phyloP scores from a whole-genome alignment of 371 early-diverging fungal species.

The Saksenaea oblongispora region DNA sequence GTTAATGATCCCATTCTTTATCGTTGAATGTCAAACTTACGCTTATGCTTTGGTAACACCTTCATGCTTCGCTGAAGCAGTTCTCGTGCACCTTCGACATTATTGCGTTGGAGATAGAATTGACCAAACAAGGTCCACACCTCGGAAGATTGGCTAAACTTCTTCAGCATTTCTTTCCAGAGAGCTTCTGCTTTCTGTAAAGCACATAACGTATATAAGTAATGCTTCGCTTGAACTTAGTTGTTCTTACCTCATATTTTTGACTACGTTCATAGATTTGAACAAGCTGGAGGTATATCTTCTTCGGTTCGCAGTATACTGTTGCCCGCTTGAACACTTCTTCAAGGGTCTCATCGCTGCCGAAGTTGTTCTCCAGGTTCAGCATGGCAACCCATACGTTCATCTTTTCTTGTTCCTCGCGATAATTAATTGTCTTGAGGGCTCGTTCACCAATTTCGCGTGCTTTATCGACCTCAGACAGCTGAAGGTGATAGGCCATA shows the following conservation, averaged over 20 bases:
- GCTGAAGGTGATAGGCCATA: conserved; percentile 93
- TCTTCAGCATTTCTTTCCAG: conserved; percentile 76
- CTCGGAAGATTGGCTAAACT: conserved; percentile 86
- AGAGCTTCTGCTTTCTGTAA: conserved; percentile 68
- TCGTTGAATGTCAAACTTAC: conserved; percentile 31
- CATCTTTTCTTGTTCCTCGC: conserved; percentile 93
- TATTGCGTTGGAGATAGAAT: conserved; percentile 72
- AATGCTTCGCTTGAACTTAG: neutral
- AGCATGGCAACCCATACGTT: conserved; percentile 95
- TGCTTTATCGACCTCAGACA: conserved; percentile 89
- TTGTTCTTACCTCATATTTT: conserved; percentile 61
- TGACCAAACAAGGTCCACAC: conserved; percentile 87
- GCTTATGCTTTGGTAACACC: conserved; percentile 89
- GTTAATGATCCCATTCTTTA: neutral
- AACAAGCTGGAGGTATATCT: conserved; percentile 83
- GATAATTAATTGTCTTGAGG: conserved; percentile 86
- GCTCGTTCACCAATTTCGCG: conserved; percentile 93
- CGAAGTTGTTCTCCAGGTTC: conserved; percentile 94
- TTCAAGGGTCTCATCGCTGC: conserved; percentile 75
- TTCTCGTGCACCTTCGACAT: conserved; percentile 77
- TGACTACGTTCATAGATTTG: conserved; percentile 86
- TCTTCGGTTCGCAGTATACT: conserved; percentile 83
- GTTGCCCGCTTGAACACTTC: conserved; percentile 84
- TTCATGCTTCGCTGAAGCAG: conserved; percentile 78
- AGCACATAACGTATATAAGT: neutral